phyloP scores from a whole-genome alignment of 768 basidiomycete species.

The Kwoniella bestiolae region DNA sequence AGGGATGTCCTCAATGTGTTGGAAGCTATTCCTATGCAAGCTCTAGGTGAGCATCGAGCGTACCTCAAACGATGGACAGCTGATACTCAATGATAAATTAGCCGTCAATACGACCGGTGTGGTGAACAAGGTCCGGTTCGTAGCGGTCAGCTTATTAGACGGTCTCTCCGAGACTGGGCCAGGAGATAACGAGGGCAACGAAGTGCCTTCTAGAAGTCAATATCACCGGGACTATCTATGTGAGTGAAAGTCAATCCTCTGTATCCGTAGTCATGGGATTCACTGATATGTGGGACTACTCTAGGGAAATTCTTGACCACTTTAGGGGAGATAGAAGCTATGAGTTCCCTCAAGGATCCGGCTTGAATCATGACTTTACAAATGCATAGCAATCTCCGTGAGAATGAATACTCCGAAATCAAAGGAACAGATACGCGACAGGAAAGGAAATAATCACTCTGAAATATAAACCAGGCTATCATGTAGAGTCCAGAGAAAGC shows the following conservation, averaged over 20 bases:
- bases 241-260: not conserved
- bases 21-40: conserved; percentile 90
- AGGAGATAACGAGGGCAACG: not conserved
- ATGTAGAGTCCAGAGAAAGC: too few relatives aligned
- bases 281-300: not conserved
- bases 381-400: too few relatives aligned
- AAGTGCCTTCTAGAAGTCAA: not conserved
- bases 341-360: not conserved
- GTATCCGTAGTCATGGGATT: not conserved
- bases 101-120: not conserved
- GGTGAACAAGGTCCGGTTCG: not conserved
- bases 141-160: not conserved
- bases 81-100: too few relatives aligned
- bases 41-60: conserved; percentile 87
- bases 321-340: not conserved
- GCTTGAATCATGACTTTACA: not conserved
- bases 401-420: too few relatives aligned
- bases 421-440: too few relatives aligned
- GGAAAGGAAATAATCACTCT: too few relatives aligned
- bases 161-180: not conserved
- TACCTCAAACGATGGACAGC: too few relatives aligned
- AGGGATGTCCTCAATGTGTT: conserved; percentile 78
- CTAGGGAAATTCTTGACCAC: not conserved
- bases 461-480: too few relatives aligned
- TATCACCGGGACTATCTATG: not conserved